Evolutionary conservation across 108 stramenopile species (phyloP), one percentile per base, ranked within the genome.

Genomic region (Pelagomonas calceolata): DNA sequence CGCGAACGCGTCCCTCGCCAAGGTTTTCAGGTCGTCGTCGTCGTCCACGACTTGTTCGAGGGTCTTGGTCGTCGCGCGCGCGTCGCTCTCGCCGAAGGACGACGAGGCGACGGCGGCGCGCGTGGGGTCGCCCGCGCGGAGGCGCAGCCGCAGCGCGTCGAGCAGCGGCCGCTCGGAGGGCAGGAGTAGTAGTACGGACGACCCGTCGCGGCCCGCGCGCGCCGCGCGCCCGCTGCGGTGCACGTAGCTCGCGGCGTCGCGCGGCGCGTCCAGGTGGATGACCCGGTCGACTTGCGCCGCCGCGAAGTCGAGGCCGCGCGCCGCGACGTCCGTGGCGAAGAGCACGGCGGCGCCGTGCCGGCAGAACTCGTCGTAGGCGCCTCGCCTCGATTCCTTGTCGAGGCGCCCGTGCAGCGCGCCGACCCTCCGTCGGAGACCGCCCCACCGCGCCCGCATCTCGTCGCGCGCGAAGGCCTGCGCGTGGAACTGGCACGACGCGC

Each of bases 401-500:
- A 78, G 69, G 10, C 46, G 9, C 35, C 35, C 32, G 21, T 77
- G 70, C 0, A 68, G 73, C 21, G 66, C 67, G 32, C 71, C 75
- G 63, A 88, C 76, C 17, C 88, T 74, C 16, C 79, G 83, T 78
- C 88, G 78, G 29, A 79, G 67, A 43, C 33, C 66, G 34, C 15
- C 34, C 36, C 33, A 29, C 18, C 9, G 15, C 34, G 12, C 36
- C 4, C 29, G 66, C 34, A 10, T 0, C 36, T 15, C 12, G 36
- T 3, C 7, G 7, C 29, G 26, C 34, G 73, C 39, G 63, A 93
- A 88, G 32, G 96, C 70, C 0, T 84, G 79, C 69, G 90, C 74
- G 72, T 96, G 90, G 83, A 87, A 96, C 67, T 98, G 94, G 21
- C 94, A 95, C n/a, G 89, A 76, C 67, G 95, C 95, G 68, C 96